These are phyloP conservation scores for Rhodotorula kratochvilovae DNA, from an alignment of 768 basidiomycete genomes.

Conservation along the genomic window DNA sequence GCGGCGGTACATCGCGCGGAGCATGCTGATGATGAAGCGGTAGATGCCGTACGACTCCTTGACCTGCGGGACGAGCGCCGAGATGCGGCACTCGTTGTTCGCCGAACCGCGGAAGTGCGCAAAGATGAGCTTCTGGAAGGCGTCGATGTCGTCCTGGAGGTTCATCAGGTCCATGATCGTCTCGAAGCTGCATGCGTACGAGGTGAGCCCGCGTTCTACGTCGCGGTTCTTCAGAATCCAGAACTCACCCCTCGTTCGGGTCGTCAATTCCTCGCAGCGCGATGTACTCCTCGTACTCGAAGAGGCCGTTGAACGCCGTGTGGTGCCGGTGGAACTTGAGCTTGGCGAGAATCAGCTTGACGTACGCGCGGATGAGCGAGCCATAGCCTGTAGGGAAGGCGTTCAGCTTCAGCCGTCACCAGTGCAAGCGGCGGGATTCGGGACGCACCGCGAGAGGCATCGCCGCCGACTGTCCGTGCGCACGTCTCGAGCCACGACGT, in stretches of 20 bases:
- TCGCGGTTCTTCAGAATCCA: background rate
- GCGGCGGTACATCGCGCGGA: constrained; percentile 90
- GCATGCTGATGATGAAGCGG: constrained; percentile 97
- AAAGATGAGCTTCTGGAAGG: constrained; percentile 96
- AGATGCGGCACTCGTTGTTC: constrained; percentile 97
- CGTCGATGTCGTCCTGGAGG: constrained; percentile 96
- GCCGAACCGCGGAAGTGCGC: constrained; percentile 83
- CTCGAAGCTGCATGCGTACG: constrained; percentile 65
- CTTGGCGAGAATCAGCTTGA: constrained; percentile 90
- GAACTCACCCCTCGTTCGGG: constrained; percentile 90
- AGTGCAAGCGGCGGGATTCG: background rate
- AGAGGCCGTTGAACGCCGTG: constrained; percentile 96
- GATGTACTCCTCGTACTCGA: constrained; percentile 98
- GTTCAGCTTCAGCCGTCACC: background rate
- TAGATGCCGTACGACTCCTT: constrained; percentile 99
- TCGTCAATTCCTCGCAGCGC: constrained; percentile 95
- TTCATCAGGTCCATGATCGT: constrained; percentile 97
- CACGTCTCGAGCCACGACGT: constrained; percentile 98
- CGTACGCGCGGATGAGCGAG: constrained; percentile 87
- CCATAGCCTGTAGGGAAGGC: constrained; percentile 65
- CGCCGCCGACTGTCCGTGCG: constrained; percentile 74
- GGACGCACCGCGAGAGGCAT: constrained; percentile 67
- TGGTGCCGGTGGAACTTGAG: constrained; percentile 90
- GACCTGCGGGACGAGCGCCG: constrained; percentile 88
- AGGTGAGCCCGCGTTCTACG: background rate